Conservation (phyloP, 2,329 filamentous ascomycete genomes). For the Cytospora piceae region DNA sequence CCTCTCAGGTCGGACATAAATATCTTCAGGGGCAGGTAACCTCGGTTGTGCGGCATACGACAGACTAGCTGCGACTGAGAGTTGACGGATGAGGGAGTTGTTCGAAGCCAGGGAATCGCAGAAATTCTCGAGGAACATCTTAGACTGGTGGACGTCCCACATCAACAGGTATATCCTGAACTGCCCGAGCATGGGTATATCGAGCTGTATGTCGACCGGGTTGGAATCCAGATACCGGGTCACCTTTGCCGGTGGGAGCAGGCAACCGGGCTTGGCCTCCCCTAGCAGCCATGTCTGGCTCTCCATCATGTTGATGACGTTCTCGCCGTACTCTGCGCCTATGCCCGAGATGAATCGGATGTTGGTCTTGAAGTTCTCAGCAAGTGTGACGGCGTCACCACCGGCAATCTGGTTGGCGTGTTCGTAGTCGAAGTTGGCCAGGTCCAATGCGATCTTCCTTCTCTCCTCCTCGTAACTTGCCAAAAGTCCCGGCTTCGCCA, state of each 20-base stretch:
- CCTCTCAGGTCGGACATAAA: constrained; percentile 67
- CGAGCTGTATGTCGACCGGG: constrained; percentile 75
- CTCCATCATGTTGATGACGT: constrained; percentile 52
- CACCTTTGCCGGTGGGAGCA: constrained; percentile 69
- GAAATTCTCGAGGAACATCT: constrained; percentile 62
- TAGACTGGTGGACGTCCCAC: constrained; percentile 60
- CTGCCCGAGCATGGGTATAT: constrained; percentile 77
- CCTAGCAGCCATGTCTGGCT: constrained; percentile 48
- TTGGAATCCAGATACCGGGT: constrained; percentile 79
- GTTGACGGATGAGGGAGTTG: constrained; percentile 60
- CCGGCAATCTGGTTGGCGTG: constrained; percentile 55
- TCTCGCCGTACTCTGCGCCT: constrained; percentile 61
- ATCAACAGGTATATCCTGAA: constrained; percentile 76
- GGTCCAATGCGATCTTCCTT: constrained; percentile 48
- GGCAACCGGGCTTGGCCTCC: constrained; percentile 56
- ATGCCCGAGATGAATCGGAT: constrained; percentile 70
- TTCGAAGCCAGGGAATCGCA: constrained; percentile 57
- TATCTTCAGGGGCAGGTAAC: constrained; percentile 61
- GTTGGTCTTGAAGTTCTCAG: constrained; percentile 67
- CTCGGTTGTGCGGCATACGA: constrained; percentile 66
- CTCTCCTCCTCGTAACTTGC: constrained; percentile 57
- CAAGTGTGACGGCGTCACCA: constrained; percentile 61
- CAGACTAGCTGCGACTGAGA: constrained; percentile 60
- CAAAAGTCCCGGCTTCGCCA: constrained; percentile 47
- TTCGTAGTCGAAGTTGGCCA: constrained; percentile 53